A percentile compares a stretch with the other conserved stretches of the same genome.
These are phyloP conservation scores for Fomitopsis pinicola DNA, from an alignment of 1,284 basidiomycete genomes.

Conservation along the genomic window DNA sequence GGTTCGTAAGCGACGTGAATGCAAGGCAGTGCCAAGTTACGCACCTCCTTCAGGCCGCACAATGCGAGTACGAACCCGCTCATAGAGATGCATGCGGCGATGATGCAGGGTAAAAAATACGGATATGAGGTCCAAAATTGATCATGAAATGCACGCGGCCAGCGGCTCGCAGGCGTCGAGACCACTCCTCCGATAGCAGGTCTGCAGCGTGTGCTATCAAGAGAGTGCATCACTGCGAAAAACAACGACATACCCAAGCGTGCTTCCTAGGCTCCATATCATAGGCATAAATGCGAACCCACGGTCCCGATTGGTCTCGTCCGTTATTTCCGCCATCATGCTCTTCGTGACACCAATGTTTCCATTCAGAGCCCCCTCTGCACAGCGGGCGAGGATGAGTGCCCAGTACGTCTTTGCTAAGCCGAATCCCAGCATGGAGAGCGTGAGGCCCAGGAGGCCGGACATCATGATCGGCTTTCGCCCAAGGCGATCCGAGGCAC, in stretches of 20 bases:
- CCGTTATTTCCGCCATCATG: constrained; percentile 67
- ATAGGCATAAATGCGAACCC: constrained; percentile 64
- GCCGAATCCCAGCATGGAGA: constrained; percentile 67
- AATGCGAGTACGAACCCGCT: constrained; percentile 44
- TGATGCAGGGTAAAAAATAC: constrained; percentile 66
- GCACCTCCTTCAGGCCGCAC: constrained; percentile 56
- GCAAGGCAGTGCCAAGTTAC: background rate
- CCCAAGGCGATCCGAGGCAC: constrained; percentile 61
- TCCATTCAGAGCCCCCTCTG: constrained; percentile 46
- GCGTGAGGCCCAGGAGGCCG: constrained; percentile 59
- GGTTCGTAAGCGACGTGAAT: background rate
- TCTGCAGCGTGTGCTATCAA: constrained; percentile 24
- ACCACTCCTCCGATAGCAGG: constrained; percentile 67
- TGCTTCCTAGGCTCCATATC: constrained; percentile 39
- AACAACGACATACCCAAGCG: constrained; percentile 33
- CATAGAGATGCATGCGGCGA: constrained; percentile 48
- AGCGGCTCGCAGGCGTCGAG: constrained; percentile 58
- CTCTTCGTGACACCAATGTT: constrained; percentile 68
- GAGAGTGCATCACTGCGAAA: background rate
- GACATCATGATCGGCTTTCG: constrained; percentile 65
- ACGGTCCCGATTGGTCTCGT: constrained; percentile 59
- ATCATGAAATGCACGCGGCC: constrained; percentile 54
- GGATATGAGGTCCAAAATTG: constrained; percentile 61
- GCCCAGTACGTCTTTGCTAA: constrained; percentile 56
- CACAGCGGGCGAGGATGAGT: constrained; percentile 46